A percentile compares a stretch with the other conserved stretches of the same genome.
These are phyloP conservation scores for Leccinellum luteum DNA, from an alignment of 768 basidiomycete species.

Conservation along the genomic window DNA sequence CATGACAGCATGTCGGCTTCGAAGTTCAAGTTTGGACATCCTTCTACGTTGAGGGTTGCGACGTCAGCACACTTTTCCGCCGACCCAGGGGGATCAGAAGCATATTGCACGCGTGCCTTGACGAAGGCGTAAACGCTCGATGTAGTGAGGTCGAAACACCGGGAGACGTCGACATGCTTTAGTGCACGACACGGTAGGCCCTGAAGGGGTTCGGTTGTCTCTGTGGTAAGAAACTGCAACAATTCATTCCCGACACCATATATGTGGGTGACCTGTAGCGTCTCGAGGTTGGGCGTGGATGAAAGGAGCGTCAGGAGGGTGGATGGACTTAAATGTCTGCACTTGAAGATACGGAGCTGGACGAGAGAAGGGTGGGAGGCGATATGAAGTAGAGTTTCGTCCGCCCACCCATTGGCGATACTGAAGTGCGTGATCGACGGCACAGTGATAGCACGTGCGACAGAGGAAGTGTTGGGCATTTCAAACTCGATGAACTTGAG, in stretches of 20 bases:
- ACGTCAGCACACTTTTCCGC: constrained; percentile 31
- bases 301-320: constrained; percentile 34
- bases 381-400: constrained; percentile 23
- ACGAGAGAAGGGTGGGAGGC: constrained; percentile 32
- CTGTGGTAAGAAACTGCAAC: constrained; percentile 40
- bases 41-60: constrained; percentile 48
- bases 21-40: constrained; percentile 46
- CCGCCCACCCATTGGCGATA: constrained; percentile 14
- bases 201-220: constrained; percentile 8
- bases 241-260: constrained; percentile 35
- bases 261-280: constrained; percentile 40
- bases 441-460: constrained; percentile 25
- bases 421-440: constrained; percentile 30
- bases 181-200: constrained; percentile 44
- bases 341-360: constrained; percentile 38
- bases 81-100: constrained; percentile 17
- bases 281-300: constrained; percentile 37
- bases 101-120: constrained; percentile 40
- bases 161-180: constrained; percentile 53
- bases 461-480: not conserved
- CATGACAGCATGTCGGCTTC: constrained; percentile 57
- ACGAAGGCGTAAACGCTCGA: constrained; percentile 54
- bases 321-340: constrained; percentile 26
- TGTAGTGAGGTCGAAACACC: constrained; percentile 50
- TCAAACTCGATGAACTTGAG: constrained; percentile 39